Conservation (phyloP, 345 rosid species). For the Hypericum perforatum region DNA sequence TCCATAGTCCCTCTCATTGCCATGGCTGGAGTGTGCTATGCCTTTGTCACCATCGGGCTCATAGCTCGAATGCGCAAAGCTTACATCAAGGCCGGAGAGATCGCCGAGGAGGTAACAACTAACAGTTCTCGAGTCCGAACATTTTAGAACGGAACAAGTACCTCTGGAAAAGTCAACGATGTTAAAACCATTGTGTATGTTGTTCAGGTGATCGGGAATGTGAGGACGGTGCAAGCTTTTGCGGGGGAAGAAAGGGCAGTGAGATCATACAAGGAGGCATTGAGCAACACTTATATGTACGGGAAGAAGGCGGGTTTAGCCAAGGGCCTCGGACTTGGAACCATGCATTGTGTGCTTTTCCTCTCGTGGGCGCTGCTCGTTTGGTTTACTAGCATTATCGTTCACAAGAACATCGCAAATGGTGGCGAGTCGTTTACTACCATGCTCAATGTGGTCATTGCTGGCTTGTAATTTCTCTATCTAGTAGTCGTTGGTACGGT, state of each 20-base stretch:
- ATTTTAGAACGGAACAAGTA: neutral
- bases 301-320: conserved; percentile 83
- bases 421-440: conserved; percentile 96
- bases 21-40: conserved; percentile 83
- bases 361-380: conserved; percentile 92
- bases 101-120: conserved; percentile 78
- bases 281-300: conserved; percentile 54
- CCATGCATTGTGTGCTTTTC: conserved; percentile 72
- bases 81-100: conserved; percentile 88
- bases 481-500: neutral
- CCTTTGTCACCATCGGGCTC: conserved; percentile 72
- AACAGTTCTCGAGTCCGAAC: neutral
- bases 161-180: neutral
- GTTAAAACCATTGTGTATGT: neutral
- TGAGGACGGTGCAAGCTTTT: conserved; percentile 94
- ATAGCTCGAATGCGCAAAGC: conserved; percentile 69
- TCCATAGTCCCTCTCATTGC: conserved; percentile 94
- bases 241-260: conserved; percentile 90
- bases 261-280: conserved; percentile 54
- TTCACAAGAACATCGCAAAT: conserved; percentile 67
- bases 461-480: conserved; percentile 65
- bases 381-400: conserved; percentile 83
- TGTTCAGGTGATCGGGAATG: conserved; percentile 81
- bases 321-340: conserved; percentile 87
- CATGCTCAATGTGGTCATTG: conserved; percentile 92